Evolutionary conservation across 192 early-diverging fungal species (phyloP).

Genomic region (Chytriomyces confervae): DNA sequence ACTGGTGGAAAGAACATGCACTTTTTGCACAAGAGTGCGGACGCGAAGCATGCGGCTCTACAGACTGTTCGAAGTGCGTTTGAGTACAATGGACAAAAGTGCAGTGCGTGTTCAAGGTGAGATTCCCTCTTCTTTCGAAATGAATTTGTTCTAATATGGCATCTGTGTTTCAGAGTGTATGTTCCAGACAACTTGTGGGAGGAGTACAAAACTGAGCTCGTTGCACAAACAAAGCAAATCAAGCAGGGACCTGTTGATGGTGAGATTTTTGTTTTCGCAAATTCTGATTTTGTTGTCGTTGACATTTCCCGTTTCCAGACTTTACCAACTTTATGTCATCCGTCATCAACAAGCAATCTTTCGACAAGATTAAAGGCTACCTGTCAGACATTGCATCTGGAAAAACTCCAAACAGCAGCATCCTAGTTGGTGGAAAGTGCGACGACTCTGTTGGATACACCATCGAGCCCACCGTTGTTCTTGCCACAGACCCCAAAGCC

Average conservation of each 20-base stretch:
- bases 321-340: conserved; percentile 85
- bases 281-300: not conserved
- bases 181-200: conserved; percentile 82
- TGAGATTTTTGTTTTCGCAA: conserved; percentile 19
- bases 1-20: conserved; percentile 99
- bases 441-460: conserved; percentile 87
- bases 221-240: conserved; percentile 74
- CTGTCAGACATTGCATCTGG: conserved; percentile 81
- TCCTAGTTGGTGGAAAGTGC: conserved; percentile 90
- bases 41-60: conserved; percentile 77
- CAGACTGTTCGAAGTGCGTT: conserved; percentile 92
- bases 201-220: conserved; percentile 72
- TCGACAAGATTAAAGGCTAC: conserved; percentile 90
- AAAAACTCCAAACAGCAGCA: conserved; percentile 65
- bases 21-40: conserved; percentile 81
- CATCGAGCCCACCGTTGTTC: conserved; percentile 88
- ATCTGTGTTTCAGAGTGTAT: conserved; percentile 59
- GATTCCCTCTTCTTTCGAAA: not conserved
- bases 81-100: conserved; percentile 99
- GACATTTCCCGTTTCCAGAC: conserved; percentile 46
- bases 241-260: conserved; percentile 82
- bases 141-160: not conserved
- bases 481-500: conserved; percentile 80
- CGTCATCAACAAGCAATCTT: conserved; percentile 93
- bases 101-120: conserved; percentile 89